Percentiles rank a stretch among this genome's conserved stretches.
These are phyloP conservation scores for Metschnikowia proteae DNA, from an alignment of 805 yeast genomes.

Conservation along the genomic window DNA sequence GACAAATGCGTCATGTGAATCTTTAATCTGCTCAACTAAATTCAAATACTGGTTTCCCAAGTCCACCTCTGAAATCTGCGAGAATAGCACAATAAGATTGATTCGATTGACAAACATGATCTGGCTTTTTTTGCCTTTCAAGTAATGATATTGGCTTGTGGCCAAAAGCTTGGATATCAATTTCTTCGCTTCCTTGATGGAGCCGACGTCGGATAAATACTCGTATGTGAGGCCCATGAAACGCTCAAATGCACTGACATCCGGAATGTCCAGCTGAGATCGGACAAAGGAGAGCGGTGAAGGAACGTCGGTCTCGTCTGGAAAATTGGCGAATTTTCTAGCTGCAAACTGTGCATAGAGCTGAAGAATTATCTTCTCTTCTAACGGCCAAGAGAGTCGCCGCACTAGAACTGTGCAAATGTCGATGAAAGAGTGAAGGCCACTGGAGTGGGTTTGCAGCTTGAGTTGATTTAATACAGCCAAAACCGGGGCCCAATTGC, in stretches of 20 bases:
- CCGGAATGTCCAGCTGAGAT: slow-evolving; percentile 27
- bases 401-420: slow-evolving; percentile 24
- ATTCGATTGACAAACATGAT: slow-evolving; percentile 36
- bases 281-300: slow-evolving; percentile 21
- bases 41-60: slow-evolving; percentile 27
- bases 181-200: slow-evolving; percentile 24
- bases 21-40: slow-evolving; percentile 23
- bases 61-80: slow-evolving; percentile 33
- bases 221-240: slow-evolving; percentile 35
- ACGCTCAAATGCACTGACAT: slow-evolving; percentile 28
- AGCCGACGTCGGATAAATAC: slow-evolving; percentile 26
- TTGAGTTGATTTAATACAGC: slow-evolving; percentile 18
- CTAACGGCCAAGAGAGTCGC: slow-evolving; percentile 29
- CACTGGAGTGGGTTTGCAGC: slow-evolving; percentile 14
- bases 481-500: slow-evolving; percentile 27
- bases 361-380: slow-evolving; percentile 30
- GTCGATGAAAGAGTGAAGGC: slow-evolving; percentile 28
- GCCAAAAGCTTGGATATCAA: slow-evolving; percentile 35
- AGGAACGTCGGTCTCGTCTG: slow-evolving; percentile 29
- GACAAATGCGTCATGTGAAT: slow-evolving; percentile 23
- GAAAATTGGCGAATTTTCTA: slow-evolving; percentile 35
- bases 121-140: slow-evolving; percentile 23
- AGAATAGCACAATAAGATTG: slow-evolving; percentile 33
- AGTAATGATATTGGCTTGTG: slow-evolving; percentile 35
- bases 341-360: slow-evolving; percentile 30